phyloP scores from a whole-genome alignment of 768 basidiomycete genomes.

The Punctularia strigosozonata region DNA sequence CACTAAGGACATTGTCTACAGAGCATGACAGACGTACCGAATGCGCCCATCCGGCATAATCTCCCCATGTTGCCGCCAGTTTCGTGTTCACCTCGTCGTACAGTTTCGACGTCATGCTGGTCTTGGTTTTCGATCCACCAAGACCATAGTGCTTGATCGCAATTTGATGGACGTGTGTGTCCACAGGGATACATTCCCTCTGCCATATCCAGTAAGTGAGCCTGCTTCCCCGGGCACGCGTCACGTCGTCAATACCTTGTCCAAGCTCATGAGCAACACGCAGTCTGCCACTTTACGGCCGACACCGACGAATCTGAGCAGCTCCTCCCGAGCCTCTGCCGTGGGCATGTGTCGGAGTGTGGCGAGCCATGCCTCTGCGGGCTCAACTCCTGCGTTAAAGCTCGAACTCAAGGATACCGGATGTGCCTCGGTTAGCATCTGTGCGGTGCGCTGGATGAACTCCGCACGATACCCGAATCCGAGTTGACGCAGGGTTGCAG shows the following conservation, averaged over 20 bases:
- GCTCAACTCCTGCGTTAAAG: slow-evolving; percentile 26
- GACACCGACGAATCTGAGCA: slow-evolving; percentile 81
- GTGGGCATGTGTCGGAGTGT: slow-evolving; percentile 39
- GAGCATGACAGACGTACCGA: slow-evolving; percentile 33
- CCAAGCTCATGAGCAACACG: slow-evolving; percentile 81
- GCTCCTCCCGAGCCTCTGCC: slow-evolving; percentile 52
- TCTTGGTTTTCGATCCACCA: slow-evolving; percentile 27
- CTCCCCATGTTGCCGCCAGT: slow-evolving; percentile 62
- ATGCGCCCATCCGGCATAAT: slow-evolving; percentile 87
- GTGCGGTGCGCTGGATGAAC: slow-evolving; percentile 76
- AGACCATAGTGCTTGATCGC: slow-evolving; percentile 70
- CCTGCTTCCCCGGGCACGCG: slow-evolving; percentile 1
- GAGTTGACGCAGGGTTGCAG: slow-evolving; percentile 56
- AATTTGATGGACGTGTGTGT: slow-evolving; percentile 92
- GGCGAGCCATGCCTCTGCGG: slow-evolving; percentile 49
- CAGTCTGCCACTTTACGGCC: slow-evolving; percentile 98
- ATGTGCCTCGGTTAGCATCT: slow-evolving; percentile 51
- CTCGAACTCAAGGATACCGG: slow-evolving; percentile 10
- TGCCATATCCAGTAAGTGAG: slow-evolving; percentile 18
- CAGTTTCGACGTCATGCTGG: slow-evolving; percentile 60
- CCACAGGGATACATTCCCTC: slow-evolving; percentile 85
- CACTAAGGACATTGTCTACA: not conserved
- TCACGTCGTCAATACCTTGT: slow-evolving; percentile 65
- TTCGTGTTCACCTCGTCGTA: slow-evolving; percentile 62
- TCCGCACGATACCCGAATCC: slow-evolving; percentile 95